phyloP scores from a whole-genome alignment of 306 rosid genomes.

The Fagus sylvatica region DNA sequence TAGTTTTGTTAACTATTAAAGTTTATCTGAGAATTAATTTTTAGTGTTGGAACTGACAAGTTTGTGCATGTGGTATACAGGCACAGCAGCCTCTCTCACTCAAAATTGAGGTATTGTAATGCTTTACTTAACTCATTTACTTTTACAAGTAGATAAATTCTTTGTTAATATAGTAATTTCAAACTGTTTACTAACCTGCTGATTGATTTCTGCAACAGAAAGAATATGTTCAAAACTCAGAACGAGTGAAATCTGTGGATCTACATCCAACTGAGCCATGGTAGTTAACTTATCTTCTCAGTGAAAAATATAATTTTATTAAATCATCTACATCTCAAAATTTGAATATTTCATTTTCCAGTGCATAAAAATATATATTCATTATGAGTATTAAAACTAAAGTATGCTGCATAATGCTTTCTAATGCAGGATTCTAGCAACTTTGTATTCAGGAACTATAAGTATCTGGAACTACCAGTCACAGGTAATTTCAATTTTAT shows the following conservation, averaged over 20 bases:
- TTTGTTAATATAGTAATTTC: not conserved
- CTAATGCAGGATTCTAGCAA: slow-evolving; percentile 60
- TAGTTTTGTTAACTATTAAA: not conserved
- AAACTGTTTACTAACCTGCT: not conserved
- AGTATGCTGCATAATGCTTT: slow-evolving; percentile 4
- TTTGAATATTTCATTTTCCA: not conserved
- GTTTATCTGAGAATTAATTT: not conserved
- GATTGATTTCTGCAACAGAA: slow-evolving; percentile 41
- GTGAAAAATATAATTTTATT: too few species aligned
- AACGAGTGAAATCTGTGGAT: slow-evolving; percentile 76
- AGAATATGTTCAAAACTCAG: slow-evolving; percentile 61
- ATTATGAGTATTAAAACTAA: not conserved
- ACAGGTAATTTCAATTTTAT: slow-evolving; percentile 38
- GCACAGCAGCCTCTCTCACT: slow-evolving; percentile 40
- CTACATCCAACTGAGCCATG: slow-evolving; percentile 81
- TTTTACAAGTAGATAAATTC: not conserved
- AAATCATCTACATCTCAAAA: too few species aligned
- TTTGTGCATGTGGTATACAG: slow-evolving; percentile 24
- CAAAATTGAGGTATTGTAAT: slow-evolving; percentile 48
- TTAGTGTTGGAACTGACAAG: slow-evolving; percentile 19
- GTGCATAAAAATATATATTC: too few species aligned
- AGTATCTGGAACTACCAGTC: slow-evolving; percentile 65
- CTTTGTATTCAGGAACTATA: slow-evolving; percentile 61
- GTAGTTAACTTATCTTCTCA: slow-evolving; percentile 36
- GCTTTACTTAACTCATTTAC: not conserved